These are phyloP conservation scores for Lasiosphaeria ovina DNA, from an alignment of 495 filamentous ascomycete species.

Conservation along the genomic window DNA sequence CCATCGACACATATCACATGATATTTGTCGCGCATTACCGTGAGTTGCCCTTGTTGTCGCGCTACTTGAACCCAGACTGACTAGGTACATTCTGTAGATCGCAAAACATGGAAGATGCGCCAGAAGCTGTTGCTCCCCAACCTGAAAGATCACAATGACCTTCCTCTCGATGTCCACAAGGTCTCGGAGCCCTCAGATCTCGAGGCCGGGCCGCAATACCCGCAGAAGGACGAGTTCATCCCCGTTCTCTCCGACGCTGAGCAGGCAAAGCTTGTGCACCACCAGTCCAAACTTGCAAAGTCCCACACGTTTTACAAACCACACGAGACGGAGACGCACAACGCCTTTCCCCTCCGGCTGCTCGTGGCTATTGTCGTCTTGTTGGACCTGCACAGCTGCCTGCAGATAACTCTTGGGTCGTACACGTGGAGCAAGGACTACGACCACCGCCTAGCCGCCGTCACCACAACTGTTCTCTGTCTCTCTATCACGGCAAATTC, in stretches of 20 bases:
- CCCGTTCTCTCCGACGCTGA: conserved; percentile 60
- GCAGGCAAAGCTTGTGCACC: conserved; percentile 62
- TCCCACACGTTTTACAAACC: conserved; percentile 84
- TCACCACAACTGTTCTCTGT: conserved; percentile 76
- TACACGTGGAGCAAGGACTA: conserved; percentile 72
- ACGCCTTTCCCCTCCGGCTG: conserved; percentile 70
- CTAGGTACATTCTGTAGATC: conserved; percentile 50
- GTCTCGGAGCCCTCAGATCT: conserved; percentile 3
- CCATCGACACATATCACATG: conserved; percentile 81
- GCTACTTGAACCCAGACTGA: background rate
- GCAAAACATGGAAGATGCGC: conserved; percentile 69
- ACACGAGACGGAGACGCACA: conserved; percentile 76
- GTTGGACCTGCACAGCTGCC: conserved; percentile 69
- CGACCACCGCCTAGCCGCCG: conserved; percentile 58
- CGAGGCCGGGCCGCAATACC: conserved; percentile 19
- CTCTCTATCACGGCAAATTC: conserved; percentile 73
- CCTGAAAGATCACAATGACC: conserved; percentile 68
- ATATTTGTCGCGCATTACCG: conserved; percentile 58
- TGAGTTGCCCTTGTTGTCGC: background rate
- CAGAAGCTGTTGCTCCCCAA: conserved; percentile 59
- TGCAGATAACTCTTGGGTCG: conserved; percentile 73
- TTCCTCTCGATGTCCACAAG: conserved; percentile 40
- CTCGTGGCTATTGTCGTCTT: conserved; percentile 69
- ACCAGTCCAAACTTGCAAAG: conserved; percentile 71
- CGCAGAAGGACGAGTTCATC: conserved; percentile 47